These are phyloP conservation scores for Aureobasidium uvarum DNA, from an alignment of 2,329 filamentous ascomycete genomes.

Conservation along the genomic window DNA sequence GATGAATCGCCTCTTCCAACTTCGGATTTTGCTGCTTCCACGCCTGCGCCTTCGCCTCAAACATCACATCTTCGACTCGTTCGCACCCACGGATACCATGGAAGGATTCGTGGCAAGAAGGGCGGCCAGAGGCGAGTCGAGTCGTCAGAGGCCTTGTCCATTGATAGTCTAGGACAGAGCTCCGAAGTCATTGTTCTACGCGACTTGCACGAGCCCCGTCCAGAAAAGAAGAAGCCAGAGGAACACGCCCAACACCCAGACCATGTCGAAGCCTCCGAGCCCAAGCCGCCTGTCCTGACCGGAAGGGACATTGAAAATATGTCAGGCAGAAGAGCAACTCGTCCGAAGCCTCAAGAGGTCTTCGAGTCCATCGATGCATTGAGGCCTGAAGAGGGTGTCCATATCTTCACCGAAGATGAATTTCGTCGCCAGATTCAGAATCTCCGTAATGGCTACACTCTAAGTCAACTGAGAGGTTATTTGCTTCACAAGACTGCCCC, in stretches of 20 bases:
- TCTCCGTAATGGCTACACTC: constrained; percentile 9
- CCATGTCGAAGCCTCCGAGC: background rate
- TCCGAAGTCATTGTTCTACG: constrained; percentile 29
- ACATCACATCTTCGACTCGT: background rate
- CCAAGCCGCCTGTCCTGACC: background rate
- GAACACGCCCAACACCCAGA: background rate
- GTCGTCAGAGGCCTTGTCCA: constrained; percentile 25
- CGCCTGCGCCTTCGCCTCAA: background rate
- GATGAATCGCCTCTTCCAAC: constrained; percentile 7
- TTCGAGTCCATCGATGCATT: constrained; percentile 18
- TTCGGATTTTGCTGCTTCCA: background rate
- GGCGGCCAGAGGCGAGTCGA: constrained; percentile 22
- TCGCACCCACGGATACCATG: background rate
- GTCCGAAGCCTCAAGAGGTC: background rate
- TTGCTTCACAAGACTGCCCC: background rate
- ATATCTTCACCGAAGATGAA: background rate
- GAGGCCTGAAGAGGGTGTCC: background rate
- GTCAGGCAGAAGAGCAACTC: constrained; percentile 2
- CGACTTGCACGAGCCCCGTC: constrained; percentile 26
- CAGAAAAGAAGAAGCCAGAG: background rate
- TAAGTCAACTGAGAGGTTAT: constrained; percentile 12
- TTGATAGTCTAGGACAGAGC: constrained; percentile 26
- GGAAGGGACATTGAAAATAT: constrained; percentile 18
- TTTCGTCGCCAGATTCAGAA: background rate
- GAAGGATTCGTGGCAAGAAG: constrained; percentile 22